phyloP scores from a whole-genome alignment of 163 green algal genomes.

The Chlorella variabilis region DNA sequence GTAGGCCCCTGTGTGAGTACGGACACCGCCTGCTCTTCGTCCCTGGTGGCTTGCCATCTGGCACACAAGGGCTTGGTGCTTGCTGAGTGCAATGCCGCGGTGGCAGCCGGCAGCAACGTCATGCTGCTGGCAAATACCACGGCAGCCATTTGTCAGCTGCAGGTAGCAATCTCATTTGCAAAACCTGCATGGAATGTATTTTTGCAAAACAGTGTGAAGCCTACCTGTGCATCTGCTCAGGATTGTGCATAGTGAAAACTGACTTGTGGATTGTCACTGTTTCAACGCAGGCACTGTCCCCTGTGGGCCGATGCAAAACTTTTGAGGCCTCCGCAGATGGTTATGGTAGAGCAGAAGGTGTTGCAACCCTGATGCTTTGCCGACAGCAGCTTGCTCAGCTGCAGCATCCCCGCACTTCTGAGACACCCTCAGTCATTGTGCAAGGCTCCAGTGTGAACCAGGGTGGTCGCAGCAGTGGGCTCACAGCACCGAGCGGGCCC shows the following conservation, averaged over 20 bases:
- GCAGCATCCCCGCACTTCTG: neutral
- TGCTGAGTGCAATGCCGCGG: neutral
- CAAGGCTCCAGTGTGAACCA: slow-evolving; percentile 75
- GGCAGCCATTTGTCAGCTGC: slow-evolving; percentile 60
- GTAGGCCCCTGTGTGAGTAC: slow-evolving; percentile 74
- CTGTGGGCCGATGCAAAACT: slow-evolving; percentile 66
- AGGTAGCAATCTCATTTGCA: too few relatives aligned
- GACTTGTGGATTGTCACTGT: too few relatives aligned
- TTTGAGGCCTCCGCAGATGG: slow-evolving; percentile 62
- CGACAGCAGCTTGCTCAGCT: slow-evolving; percentile 4
- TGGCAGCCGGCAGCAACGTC: slow-evolving; percentile 43
- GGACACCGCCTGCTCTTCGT: slow-evolving; percentile 89
- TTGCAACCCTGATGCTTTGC: slow-evolving; percentile 54
- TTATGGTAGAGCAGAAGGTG: slow-evolving; percentile 61
- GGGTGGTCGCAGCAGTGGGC: slow-evolving; percentile 64
- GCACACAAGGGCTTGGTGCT: slow-evolving; percentile 44
- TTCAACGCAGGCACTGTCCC: slow-evolving; percentile 80
- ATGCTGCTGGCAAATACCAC: slow-evolving; percentile 47
- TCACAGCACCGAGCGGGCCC: slow-evolving; percentile 65
- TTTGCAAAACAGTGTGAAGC: neutral
- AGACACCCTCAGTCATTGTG: neutral
- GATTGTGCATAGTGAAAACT: too few relatives aligned
- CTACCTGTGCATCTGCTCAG: too few relatives aligned
- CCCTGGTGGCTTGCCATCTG: slow-evolving; percentile 75
- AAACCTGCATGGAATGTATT: too few relatives aligned